Evolutionary conservation across 2,329 filamentous ascomycete species (phyloP).

Genomic region (Nannizziopsis arthrosporioides): DNA sequence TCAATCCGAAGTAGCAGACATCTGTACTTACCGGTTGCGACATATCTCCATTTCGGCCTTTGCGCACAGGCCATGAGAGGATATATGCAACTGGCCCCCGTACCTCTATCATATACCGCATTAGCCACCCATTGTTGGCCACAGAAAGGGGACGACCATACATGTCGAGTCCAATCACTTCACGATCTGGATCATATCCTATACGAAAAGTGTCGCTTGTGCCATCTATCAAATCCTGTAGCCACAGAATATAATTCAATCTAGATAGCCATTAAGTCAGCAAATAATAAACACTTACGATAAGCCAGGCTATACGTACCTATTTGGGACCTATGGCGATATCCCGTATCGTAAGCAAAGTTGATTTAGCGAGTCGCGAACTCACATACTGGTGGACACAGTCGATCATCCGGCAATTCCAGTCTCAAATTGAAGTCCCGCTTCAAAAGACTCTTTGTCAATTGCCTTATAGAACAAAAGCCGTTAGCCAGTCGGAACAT

Average conservation of each 20-base stretch:
- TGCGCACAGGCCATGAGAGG: constrained; percentile 64
- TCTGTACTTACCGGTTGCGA: constrained; percentile 46
- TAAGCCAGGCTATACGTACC: constrained; percentile 23
- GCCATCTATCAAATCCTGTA: constrained; percentile 68
- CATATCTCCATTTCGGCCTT: constrained; percentile 58
- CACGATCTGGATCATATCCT: constrained; percentile 44
- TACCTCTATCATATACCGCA: constrained; percentile 45
- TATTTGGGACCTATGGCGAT: constrained; percentile 33
- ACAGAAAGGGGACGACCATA: constrained; percentile 21
- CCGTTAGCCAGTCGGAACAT: neutral
- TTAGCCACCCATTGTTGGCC: neutral
- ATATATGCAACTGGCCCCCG: constrained; percentile 85
- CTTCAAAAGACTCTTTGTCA: constrained; percentile 68
- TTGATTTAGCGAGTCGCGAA: neutral
- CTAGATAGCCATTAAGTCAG: constrained; percentile 34
- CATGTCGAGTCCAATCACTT: constrained; percentile 65
- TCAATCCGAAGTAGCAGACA: neutral
- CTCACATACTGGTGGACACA: constrained; percentile 66
- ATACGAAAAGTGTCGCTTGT: constrained; percentile 40
- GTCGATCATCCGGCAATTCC: constrained; percentile 60
- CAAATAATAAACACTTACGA: neutral
- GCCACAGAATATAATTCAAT: constrained; percentile 83
- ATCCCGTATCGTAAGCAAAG: too few species aligned
- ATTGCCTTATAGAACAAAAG: constrained; percentile 34
- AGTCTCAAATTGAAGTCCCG: constrained; percentile 62